Percentiles rank a stretch among this genome's conserved stretches.
phyloP scores from a whole-genome alignment of 2,329 filamentous ascomycete species.

The Penicillium sp. region DNA sequence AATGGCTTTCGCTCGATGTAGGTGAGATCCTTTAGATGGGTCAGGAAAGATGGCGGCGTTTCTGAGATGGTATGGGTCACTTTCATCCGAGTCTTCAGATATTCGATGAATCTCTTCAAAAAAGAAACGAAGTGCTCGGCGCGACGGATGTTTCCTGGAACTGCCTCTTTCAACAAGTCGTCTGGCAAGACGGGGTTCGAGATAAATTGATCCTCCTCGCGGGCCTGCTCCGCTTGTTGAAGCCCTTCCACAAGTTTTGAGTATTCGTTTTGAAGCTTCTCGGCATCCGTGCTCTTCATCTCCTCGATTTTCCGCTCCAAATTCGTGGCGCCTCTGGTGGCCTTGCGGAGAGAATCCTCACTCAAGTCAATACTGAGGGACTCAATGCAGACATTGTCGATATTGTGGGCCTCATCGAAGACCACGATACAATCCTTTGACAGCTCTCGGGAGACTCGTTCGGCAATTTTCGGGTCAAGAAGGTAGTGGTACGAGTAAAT shows the following conservation, averaged over 20 bases:
- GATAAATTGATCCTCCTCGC: conserved; percentile 96
- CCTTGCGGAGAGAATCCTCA: conserved; percentile 89
- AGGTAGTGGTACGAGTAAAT: conserved; percentile 99
- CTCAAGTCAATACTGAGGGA: conserved; percentile 95
- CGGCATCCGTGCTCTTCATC: conserved; percentile 93
- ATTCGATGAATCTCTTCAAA: conserved; percentile 94
- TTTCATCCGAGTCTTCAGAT: conserved; percentile 97
- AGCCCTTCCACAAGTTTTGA: conserved; percentile 92
- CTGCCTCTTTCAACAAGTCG: conserved; percentile 90
- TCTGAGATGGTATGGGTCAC: conserved; percentile 96
- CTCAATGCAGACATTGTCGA: conserved; percentile 99
- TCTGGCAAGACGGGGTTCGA: conserved; percentile 91
- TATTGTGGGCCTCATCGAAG: conserved; percentile 98
- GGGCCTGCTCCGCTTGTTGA: conserved; percentile 81
- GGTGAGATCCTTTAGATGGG: conserved; percentile 90
- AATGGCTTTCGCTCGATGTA: conserved; percentile 97
- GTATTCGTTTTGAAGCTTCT: conserved; percentile 93
- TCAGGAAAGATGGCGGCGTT: conserved; percentile 89
- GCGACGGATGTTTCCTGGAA: conserved; percentile 92
- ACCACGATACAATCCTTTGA: conserved; percentile 99
- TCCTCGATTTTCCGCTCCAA: conserved; percentile 87
- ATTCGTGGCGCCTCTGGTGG: conserved; percentile 85
- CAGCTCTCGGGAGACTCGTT: conserved; percentile 89
- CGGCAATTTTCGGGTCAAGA: conserved; percentile 95
- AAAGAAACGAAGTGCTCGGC: conserved; percentile 97